A percentile compares a stretch with the other conserved stretches of the same genome.
These are phyloP conservation scores for Penicillium paxilli DNA, from an alignment of 495 filamentous ascomycete species.

Conservation along the genomic window DNA sequence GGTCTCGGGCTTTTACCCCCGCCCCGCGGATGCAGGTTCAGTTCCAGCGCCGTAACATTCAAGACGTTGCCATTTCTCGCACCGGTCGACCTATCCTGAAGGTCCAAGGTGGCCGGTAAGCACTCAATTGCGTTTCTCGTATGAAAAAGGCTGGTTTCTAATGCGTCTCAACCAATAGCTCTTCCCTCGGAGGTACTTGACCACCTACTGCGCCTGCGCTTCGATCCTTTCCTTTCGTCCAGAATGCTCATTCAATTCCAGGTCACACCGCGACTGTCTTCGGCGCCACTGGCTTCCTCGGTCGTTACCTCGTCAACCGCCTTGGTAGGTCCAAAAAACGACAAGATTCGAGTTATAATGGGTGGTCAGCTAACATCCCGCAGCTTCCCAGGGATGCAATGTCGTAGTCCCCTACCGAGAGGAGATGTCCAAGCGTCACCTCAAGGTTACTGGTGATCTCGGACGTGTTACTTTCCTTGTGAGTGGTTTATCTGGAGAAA, in stretches of 20 bases:
- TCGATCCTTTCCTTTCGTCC: conserved; percentile 16
- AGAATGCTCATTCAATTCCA: conserved; percentile 39
- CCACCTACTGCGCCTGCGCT: conserved; percentile 28
- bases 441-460: conserved; percentile 93
- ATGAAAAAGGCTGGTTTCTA: conserved; percentile 14
- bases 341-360: conserved; percentile 2
- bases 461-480: conserved; percentile 86
- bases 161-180: conserved; percentile 51
- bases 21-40: conserved; percentile 44
- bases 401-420: conserved; percentile 93
- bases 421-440: conserved; percentile 95
- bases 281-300: conserved; percentile 93
- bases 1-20: conserved; percentile 43
- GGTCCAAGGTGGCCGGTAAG: conserved; percentile 79
- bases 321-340: conserved; percentile 65
- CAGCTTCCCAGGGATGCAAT: conserved; percentile 87
- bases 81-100: conserved; percentile 87
- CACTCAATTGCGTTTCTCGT: conserved; percentile 21
- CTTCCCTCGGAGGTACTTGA: conserved; percentile 75
- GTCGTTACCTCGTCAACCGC: conserved; percentile 95
- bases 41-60: conserved; percentile 56
- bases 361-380: conserved; percentile 33
- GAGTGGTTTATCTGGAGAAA: conserved; percentile 14
- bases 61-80: conserved; percentile 80
- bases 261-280: conserved; percentile 97